Conservation (phyloP, 805 yeast species). For the Yamadazyma sp. region DNA sequence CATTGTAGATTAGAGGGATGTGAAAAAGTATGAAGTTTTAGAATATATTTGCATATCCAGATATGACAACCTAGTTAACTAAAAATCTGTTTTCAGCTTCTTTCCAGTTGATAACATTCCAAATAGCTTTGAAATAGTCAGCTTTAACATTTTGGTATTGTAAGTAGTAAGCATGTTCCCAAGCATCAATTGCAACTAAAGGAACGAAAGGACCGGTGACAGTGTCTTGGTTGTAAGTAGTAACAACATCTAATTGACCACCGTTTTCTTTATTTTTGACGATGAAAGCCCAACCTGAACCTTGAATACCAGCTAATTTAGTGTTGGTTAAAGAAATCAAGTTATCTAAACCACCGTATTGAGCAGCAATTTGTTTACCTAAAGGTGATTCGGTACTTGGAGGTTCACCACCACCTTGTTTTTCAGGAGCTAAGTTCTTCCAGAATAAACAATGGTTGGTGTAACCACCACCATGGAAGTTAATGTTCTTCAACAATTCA, state of each 20-base stretch:
- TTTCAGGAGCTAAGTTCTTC: constrained; percentile 46
- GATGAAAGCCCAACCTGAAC: constrained; percentile 53
- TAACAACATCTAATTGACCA: constrained; percentile 39
- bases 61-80: constrained; percentile 16
- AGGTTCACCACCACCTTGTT: constrained; percentile 55
- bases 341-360: constrained; percentile 44
- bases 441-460: constrained; percentile 49
- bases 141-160: constrained; percentile 51
- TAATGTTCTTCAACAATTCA: constrained; percentile 43
- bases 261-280: constrained; percentile 46
- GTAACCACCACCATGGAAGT: constrained; percentile 52
- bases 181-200: constrained; percentile 50
- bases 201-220: constrained; percentile 42
- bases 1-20: too few species aligned
- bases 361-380: constrained; percentile 35
- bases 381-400: constrained; percentile 44
- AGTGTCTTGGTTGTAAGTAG: constrained; percentile 49
- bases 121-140: constrained; percentile 48
- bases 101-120: constrained; percentile 51
- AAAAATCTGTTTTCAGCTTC: constrained; percentile 46
- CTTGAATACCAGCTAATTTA: constrained; percentile 48
- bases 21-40: too few species aligned
- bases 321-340: constrained; percentile 40
- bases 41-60: too few species aligned
- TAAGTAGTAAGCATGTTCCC: constrained; percentile 55